These are phyloP conservation scores for Boletus reticulatus DNA, from an alignment of 768 basidiomycete species.

Conservation along the genomic window DNA sequence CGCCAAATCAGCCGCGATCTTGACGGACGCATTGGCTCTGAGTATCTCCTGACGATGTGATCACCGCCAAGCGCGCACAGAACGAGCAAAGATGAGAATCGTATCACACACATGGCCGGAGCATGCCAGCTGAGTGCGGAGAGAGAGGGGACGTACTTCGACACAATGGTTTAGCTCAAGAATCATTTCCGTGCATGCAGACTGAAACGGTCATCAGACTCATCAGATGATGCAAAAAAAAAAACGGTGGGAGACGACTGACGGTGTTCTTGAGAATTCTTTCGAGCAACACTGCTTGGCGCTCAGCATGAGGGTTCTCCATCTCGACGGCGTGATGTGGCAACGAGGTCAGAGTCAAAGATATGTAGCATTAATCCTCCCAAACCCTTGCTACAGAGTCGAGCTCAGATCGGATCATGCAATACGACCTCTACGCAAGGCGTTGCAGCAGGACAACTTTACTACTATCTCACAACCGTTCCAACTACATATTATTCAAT, in stretches of 20 bases:
- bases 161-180: slow-evolving; percentile 86
- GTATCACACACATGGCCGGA: not conserved
- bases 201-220: slow-evolving; percentile 46
- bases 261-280: slow-evolving; percentile 90
- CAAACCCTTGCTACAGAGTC: slow-evolving; percentile 8
- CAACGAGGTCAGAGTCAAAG: not conserved
- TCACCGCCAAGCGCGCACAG: not conserved
- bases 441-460: slow-evolving; percentile 12
- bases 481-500: not conserved
- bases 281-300: slow-evolving; percentile 87
- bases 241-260: slow-evolving; percentile 23
- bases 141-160: slow-evolving; percentile 51
- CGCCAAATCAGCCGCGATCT: slow-evolving; percentile 78
- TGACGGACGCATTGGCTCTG: slow-evolving; percentile 72
- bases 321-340: slow-evolving; percentile 39
- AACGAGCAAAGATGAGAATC: not conserved
- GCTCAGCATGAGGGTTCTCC: slow-evolving; percentile 95
- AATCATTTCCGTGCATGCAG: slow-evolving; percentile 91
- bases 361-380: slow-evolving; percentile 12
- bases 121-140: not conserved
- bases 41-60: slow-evolving; percentile 62
- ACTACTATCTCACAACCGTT: not conserved
- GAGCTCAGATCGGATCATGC: not conserved
- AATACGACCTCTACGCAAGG: slow-evolving; percentile 9
- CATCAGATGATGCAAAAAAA: not conserved